Conservation (phyloP, 2,329 filamentous ascomycete species). For the Graphilbum fragrans region DNA sequence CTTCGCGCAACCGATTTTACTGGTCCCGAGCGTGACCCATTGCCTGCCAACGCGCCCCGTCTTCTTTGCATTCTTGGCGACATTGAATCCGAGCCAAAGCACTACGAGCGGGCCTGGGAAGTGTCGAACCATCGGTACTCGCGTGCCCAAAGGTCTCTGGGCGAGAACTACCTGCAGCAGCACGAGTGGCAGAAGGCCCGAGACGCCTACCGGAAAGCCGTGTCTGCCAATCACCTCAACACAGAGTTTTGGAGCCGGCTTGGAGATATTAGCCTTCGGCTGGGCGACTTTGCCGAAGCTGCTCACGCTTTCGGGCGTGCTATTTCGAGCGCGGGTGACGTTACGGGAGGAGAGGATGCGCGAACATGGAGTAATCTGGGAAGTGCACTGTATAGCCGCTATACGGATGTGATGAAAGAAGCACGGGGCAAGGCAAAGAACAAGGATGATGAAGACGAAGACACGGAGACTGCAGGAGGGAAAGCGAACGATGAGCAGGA, state of each 20-base stretch:
- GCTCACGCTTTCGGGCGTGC: slow-evolving; percentile 73
- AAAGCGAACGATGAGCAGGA: background rate
- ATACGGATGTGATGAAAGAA: slow-evolving; percentile 36
- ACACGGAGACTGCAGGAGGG: slow-evolving; percentile 15
- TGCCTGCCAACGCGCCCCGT: slow-evolving; percentile 72
- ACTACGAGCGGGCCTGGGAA: slow-evolving; percentile 82
- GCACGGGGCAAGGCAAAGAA: background rate
- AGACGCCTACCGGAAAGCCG: slow-evolving; percentile 65
- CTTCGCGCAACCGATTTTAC: slow-evolving; percentile 40
- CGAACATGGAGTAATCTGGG: slow-evolving; percentile 94
- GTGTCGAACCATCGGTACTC: slow-evolving; percentile 72
- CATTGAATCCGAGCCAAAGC: slow-evolving; percentile 58
- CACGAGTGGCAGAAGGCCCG: slow-evolving; percentile 58
- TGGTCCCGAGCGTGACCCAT: slow-evolving; percentile 56
- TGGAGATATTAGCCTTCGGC: slow-evolving; percentile 74
- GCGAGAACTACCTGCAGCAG: slow-evolving; percentile 58
- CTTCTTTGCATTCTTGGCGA: slow-evolving; percentile 92
- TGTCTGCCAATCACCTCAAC: slow-evolving; percentile 70
- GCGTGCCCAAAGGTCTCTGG: slow-evolving; percentile 77
- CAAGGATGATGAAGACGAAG: slow-evolving; percentile 8
- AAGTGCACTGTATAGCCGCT: slow-evolving; percentile 64
- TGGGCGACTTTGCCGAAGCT: slow-evolving; percentile 65
- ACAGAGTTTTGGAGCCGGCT: slow-evolving; percentile 80
- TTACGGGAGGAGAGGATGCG: slow-evolving; percentile 73
- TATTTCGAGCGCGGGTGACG: slow-evolving; percentile 49